These are phyloP conservation scores for Cynara cardunculus DNA, from an alignment of 129 eudicot genomes.

Conservation along the genomic window DNA sequence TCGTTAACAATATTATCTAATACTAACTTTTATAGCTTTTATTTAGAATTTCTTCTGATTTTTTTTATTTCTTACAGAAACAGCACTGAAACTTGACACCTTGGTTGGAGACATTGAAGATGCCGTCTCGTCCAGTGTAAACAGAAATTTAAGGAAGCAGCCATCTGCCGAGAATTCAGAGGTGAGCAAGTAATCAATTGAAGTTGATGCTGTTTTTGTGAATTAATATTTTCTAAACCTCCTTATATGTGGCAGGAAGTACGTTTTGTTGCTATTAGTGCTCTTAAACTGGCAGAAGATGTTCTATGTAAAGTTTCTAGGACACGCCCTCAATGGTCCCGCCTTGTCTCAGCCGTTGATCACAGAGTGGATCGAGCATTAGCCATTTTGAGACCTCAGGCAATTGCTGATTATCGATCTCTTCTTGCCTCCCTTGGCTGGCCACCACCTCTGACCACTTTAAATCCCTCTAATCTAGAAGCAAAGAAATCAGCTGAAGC, in stretches of 20 bases:
- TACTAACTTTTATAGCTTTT: neutral
- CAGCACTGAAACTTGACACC: conserved; percentile 77
- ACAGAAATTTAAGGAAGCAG: conserved; percentile 50
- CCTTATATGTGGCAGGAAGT: conserved; percentile 41
- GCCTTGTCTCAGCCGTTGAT: conserved; percentile 84
- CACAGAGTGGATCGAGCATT: conserved; percentile 87
- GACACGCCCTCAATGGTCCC: conserved; percentile 81
- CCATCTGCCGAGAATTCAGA: conserved; percentile 45
- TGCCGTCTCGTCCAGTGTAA: conserved; percentile 72
- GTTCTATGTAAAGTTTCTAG: conserved; percentile 56
- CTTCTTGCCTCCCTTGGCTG: conserved; percentile 81
- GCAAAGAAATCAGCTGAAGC: conserved; percentile 35
- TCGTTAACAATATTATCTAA: neutral
- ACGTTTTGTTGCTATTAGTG: conserved; percentile 52
- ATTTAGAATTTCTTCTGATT: neutral
- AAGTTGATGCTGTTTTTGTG: neutral
- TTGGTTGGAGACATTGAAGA: conserved; percentile 95
- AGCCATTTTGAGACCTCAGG: conserved; percentile 87
- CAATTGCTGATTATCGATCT: conserved; percentile 87
- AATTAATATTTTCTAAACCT: neutral
- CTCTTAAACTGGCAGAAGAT: conserved; percentile 67
- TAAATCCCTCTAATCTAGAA: conserved; percentile 46
- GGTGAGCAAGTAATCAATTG: conserved; percentile 37
- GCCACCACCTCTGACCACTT: conserved; percentile 85
- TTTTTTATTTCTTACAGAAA: conserved; percentile 47